Evolutionary conservation across 1,284 basidiomycete species (phyloP), one percentile per base, ranked within the genome.

Genomic region (Pseudozyma tsukubaensis): DNA sequence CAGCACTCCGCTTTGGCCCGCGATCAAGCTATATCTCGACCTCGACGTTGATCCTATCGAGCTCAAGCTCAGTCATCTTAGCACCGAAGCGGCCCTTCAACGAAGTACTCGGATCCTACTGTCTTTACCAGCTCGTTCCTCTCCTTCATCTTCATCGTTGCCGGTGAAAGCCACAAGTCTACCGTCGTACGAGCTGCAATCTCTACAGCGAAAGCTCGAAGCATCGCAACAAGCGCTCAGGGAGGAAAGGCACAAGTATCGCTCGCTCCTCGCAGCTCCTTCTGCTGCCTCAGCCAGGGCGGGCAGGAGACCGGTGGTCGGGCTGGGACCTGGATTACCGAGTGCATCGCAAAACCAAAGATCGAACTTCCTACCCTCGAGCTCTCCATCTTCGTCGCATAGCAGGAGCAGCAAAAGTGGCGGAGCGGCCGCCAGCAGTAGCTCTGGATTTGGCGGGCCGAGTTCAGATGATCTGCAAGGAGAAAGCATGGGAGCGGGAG

Each of bases 231-330:
- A 66, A 37, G 66, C 72, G 7, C 24, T 71, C 8, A 48, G 67
- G n/a, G 59, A 75, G 21, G 72, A 75, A 19, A 44, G 67, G 16
- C 62, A 71, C 56, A 75, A 75, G 48, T 75, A 75, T 49, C 72
- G 72, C 8, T 58, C 67, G n/a, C 59, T 75, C 7, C 72, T 75
- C 12, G 61, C 72, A 3, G 69, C 69, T 4, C 62, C 68, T 4
- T 65, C 68, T 0, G 50, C 61, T 0, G n/a, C 47, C 1, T 34
- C 42, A 10, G 29, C 49, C 0, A 50, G 62, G 16, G 13, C 53
- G 7, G 61, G 67, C 0, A 44, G 53, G 16, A 29, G 61, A 16
- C 57, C 67, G 1, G 67, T 70, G 1, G 58, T 70, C 0, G 67
- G 67, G 9, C 34, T 70, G 0, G 52, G 52, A 4, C 60, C 67